Evolutionary conservation across 768 basidiomycete species (phyloP), one percentile per base, ranked within the genome.

Genomic region (Phaeotremella skinneri): DNA sequence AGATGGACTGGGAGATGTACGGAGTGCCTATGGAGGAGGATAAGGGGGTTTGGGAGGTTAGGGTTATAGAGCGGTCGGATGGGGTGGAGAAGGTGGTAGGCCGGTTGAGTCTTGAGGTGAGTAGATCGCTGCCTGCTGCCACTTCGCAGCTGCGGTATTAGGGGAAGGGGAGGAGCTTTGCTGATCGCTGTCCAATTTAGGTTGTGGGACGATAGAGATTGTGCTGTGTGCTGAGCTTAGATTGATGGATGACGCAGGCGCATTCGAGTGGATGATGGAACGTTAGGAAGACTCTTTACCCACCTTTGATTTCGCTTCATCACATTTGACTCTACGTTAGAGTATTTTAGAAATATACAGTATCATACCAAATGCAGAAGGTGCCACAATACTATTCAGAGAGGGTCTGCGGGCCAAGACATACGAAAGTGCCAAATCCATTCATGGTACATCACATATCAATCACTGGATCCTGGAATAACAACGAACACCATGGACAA

Each of bases 1-100:
- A 51, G 23, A 45, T 17, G 26, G 70, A 65, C 56, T 63, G 68
- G 51, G 73, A 74, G 48, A 57, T 76, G 39, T 74, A 73, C 69
- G 74, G 74, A n/a, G 66, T 72, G n/a, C 69, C 74, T 2, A 54
- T 56, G 11, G 59, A 66, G 29, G 61, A 55, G 34, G 64, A 68
- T 39, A 55, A 63, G 39, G 73, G 68, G 1, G 58, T 61, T 13
- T 61, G 64, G 52, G 61, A 71, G 32, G 32, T 71, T 11, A 55
- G 67, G 30, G 59, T 71, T 23, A 58, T 71, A 3, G 69, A 71
- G 59, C 63, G 59, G 32, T 34, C 34, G 16, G 47, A 41, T 14
- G 64, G 57, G 5, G 55, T 34, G 4, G 64, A 69, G 55, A 52
- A 50, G 32, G 58, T 65, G 14, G 67, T 72, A 7, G 67, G 70